phyloP scores from a whole-genome alignment of 129 eudicot species.

The Pittosporum tobira region DNA sequence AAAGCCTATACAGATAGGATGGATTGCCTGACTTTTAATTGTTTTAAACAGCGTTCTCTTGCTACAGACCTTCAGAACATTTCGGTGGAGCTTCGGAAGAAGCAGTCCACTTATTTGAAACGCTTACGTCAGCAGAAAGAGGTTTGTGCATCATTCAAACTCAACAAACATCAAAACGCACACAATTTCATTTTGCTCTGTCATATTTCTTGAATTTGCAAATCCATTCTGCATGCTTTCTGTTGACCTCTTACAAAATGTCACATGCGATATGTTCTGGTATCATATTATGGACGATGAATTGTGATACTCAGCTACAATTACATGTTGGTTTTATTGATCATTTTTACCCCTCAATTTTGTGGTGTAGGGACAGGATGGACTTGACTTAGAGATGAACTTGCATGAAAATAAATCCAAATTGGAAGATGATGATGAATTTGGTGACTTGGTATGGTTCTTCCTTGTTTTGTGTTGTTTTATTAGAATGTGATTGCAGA shows the following conservation, averaged over 20 bases:
- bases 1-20: neutral
- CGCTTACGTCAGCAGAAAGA: slow-evolving; percentile 80
- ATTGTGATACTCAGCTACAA: neutral
- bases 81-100: slow-evolving; percentile 71
- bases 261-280: neutral
- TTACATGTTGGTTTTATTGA: neutral
- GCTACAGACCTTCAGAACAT: slow-evolving; percentile 95
- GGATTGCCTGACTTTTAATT: neutral
- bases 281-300: neutral
- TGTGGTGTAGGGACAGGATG: slow-evolving; percentile 43
- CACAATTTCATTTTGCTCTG: neutral
- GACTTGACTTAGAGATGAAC: slow-evolving; percentile 86
- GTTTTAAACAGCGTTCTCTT: slow-evolving; percentile 61
- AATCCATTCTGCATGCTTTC: neutral
- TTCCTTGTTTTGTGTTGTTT: slow-evolving; percentile 2
- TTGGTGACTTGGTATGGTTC: slow-evolving; percentile 53
- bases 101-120: slow-evolving; percentile 74
- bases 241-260: neutral
- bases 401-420: slow-evolving; percentile 56
- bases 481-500: neutral
- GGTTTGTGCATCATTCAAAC: slow-evolving; percentile 28
- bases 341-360: neutral
- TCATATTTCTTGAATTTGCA: neutral
- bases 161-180: neutral
- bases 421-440: slow-evolving; percentile 57